Evolutionary conservation across 148 eudicot species (phyloP), one percentile per base, ranked within the genome.

Genomic region (Salicornia ramosissima): DNA sequence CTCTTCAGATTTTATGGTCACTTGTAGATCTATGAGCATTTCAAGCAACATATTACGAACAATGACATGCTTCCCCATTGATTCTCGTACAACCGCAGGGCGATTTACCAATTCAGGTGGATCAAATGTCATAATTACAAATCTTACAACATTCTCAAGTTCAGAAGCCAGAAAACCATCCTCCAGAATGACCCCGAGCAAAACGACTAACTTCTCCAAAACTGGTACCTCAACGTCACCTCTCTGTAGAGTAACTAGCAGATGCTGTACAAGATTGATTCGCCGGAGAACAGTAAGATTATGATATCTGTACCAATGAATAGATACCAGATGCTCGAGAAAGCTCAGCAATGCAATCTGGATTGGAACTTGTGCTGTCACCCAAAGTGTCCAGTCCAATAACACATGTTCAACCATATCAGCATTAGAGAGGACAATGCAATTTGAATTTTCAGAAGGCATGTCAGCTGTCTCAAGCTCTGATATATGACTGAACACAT

Each of bases 301-400:
- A 74, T 95, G 99, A 79, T 87, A 80, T 83, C 97, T 83, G 73
- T 95, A 95, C 97, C 99, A 87, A 59, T 91, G 99, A 81, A 91
- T 86, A 39, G 97, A 95, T 64, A 95, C 97, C 49, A 95, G 79
- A 82, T 88, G 88, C 83, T 95, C 93, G 54, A 95, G 96, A 85
- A 95, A 95, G 60, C 91, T 96, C 75, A 91, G 70, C 33, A 95
- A 78, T 55, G 99, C 83, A 76, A 95, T 87, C 77, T 95, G 99
- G 54, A 95, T 83, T 46, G 96, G 81, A 80, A 91, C 83, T 59
- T 87, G 90, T 54, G 99, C 91, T 63, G 86, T 84, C 60, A 95
- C 99, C 99, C 99, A 95, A 51, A 95, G 82, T 47, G 99, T 95
- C 99, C 99, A 95, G 74, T 95, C 99, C 80, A 95, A 85, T 70